Conservation (phyloP, 768 basidiomycete genomes). For the Clavaria fumosa region DNA sequence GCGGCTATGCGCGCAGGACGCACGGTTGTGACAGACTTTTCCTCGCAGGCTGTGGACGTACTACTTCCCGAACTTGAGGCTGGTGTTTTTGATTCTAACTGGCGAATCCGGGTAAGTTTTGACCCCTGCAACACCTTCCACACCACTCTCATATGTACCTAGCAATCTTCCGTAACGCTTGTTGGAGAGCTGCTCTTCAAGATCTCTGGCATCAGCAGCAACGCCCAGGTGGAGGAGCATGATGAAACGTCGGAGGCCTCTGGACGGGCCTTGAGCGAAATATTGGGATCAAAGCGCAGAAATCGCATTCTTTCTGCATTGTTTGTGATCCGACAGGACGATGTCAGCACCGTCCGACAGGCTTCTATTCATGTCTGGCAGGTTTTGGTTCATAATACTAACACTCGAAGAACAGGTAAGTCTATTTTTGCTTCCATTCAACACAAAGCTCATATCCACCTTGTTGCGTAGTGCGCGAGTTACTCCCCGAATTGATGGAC, state of each 20-base stretch:
- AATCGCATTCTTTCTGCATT: slow-evolving; percentile 84
- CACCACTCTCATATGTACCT: slow-evolving; percentile 9
- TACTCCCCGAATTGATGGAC: slow-evolving; percentile 69
- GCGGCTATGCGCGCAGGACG: slow-evolving; percentile 98
- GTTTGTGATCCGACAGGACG: slow-evolving; percentile 88
- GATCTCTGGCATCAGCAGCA: slow-evolving; percentile 88
- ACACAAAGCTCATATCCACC: slow-evolving; percentile 4
- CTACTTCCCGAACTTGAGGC: slow-evolving; percentile 86
- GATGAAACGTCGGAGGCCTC: slow-evolving; percentile 53
- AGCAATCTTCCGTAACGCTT: slow-evolving; percentile 93
- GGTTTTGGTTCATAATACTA: slow-evolving; percentile 89
- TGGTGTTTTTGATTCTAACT: slow-evolving; percentile 88
- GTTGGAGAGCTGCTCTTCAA: slow-evolving; percentile 95
- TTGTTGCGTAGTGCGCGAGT: slow-evolving; percentile 55
- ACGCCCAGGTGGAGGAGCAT: slow-evolving; percentile 54
- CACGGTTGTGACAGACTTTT: slow-evolving; percentile 95
- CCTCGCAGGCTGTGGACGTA: slow-evolving; percentile 80
- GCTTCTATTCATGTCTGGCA: slow-evolving; percentile 97
- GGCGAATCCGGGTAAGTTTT: slow-evolving; percentile 77
- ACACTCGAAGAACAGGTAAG: slow-evolving; percentile 72
- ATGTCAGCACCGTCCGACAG: slow-evolving; percentile 77
- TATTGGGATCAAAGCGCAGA: slow-evolving; percentile 75
- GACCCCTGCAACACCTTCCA: not conserved
- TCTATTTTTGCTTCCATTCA: slow-evolving; percentile 1
- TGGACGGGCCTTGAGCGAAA: slow-evolving; percentile 71